Evolutionary conservation across 495 filamentous ascomycete genomes (phyloP), one percentile per base, ranked within the genome.

Genomic region (Hypoxylon cercidicola): DNA sequence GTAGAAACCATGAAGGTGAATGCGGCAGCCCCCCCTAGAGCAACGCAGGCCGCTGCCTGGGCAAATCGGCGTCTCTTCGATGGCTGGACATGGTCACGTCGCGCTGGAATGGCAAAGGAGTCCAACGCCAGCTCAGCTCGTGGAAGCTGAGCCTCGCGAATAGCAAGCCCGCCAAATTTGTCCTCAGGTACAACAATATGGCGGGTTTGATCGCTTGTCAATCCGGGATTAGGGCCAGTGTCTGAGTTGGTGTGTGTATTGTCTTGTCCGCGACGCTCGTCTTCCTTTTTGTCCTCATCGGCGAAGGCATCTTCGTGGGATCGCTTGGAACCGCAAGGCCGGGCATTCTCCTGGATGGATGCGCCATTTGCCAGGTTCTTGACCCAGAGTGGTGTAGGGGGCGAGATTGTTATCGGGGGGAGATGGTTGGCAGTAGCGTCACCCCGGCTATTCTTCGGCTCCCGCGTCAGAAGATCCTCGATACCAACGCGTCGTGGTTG

Each of bases 1-100:
- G 74, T 73, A 18, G 68, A 72, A n/a, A 76, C 70, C 47, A 76
- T 53, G 21, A 69, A 71, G 18, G 74, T 74, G 43, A 74, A 71
- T 13, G 67, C 71, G 0, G 70, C 72, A 21, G 69, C 74, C 46
- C 72, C 68, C 25, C 74, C 74, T 1, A 76, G 49, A 21, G 70
- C 74, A n/a, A 73, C 72, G 40, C 69, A 74, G 32, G 70, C 74
- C 10, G 66, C 62, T 32, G 66, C 72, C 48, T 70, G 55, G 6
- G 70, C 68, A 11, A 74, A 47, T 45, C 73, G 72, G 4, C 64
- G 70, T 47, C 66, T 61, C 66, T 75, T 75, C 11, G 60, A 60
- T 10, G 71, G 64, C n/a, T 67, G 60, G 37, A 55, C 2, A 23
- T 51, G 50, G 43, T 55, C 48, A 23, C 12, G 54, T 32, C 49